A percentile compares a stretch with the other conserved stretches of the same genome.
Evolutionary conservation across 2,329 filamentous ascomycete genomes (phyloP).

Genomic region (Exserohilum turcica): DNA sequence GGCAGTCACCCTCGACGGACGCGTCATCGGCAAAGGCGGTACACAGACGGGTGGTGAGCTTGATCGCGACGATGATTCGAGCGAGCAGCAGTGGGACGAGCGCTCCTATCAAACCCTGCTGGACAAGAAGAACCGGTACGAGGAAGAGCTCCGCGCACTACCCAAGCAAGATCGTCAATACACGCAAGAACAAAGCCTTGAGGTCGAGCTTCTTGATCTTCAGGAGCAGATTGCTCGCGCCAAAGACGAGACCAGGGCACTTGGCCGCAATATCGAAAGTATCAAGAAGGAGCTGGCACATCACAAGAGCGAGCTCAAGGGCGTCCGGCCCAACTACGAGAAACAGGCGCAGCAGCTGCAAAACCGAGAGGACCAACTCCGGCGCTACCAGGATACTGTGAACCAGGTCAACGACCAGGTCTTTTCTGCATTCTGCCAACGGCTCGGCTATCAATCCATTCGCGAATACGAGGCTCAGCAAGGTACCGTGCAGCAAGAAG

Average conservation of each 20-base stretch:
- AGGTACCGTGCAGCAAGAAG: slow-evolving; percentile 88
- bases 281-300: slow-evolving; percentile 82
- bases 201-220: slow-evolving; percentile 77
- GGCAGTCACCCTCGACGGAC: slow-evolving; percentile 93
- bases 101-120: slow-evolving; percentile 85
- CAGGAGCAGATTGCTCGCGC: slow-evolving; percentile 75
- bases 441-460: slow-evolving; percentile 85
- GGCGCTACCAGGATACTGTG: slow-evolving; percentile 67
- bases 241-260: slow-evolving; percentile 75
- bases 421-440: slow-evolving; percentile 82
- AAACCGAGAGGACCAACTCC: slow-evolving; percentile 62
- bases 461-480: slow-evolving; percentile 93
- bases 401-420: slow-evolving; percentile 85
- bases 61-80: slow-evolving; percentile 65
- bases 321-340: slow-evolving; percentile 77
- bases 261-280: slow-evolving; percentile 82
- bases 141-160: slow-evolving; percentile 77
- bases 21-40: slow-evolving; percentile 93
- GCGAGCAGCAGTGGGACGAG: slow-evolving; percentile 85
- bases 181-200: slow-evolving; percentile 77
- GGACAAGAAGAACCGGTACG: slow-evolving; percentile 74
- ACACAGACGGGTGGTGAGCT: slow-evolving; percentile 95
- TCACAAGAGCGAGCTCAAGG: slow-evolving; percentile 72
- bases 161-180: slow-evolving; percentile 78
- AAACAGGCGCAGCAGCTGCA: slow-evolving; percentile 73